phyloP scores from a whole-genome alignment of 208 protist genomes.

The Crithidia sp. region DNA sequence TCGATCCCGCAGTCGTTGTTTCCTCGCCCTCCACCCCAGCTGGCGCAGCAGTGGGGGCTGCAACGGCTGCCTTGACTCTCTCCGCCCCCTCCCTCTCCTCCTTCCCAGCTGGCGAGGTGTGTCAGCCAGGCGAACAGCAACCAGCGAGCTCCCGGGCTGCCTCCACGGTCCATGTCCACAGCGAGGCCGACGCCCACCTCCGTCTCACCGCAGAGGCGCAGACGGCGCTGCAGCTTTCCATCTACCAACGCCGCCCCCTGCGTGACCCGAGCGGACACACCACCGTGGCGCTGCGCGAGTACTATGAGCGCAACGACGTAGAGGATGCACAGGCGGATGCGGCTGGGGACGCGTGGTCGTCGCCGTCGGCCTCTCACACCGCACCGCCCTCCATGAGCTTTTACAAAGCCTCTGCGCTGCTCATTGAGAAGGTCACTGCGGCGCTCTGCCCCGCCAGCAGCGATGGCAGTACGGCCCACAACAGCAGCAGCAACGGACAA shows the following conservation, averaged over 20 bases:
- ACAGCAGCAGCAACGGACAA: neutral
- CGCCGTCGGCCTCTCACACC: neutral
- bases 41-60: constrained; percentile 7
- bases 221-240: constrained; percentile 13
- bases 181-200: neutral
- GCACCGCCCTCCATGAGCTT: constrained; percentile 18
- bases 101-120: neutral
- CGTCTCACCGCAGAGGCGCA: constrained; percentile 6
- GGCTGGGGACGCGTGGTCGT: neutral
- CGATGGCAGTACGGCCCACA: neutral
- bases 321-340: neutral
- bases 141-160: neutral
- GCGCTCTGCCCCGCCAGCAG: constrained; percentile 12
- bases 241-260: constrained; percentile 3
- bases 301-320: neutral
- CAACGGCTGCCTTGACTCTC: neutral
- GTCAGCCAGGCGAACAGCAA: neutral
- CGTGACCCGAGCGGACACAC: constrained; percentile 9
- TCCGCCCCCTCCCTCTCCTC: neutral
- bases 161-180: neutral
- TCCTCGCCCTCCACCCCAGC: neutral
- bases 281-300: constrained; percentile 18
- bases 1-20: neutral
- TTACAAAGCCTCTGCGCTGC: constrained; percentile 13
- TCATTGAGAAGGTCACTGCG: constrained; percentile 23